Percentiles rank a stretch among this genome's conserved stretches.
Evolutionary conservation across 2,329 filamentous ascomycete genomes (phyloP).

Genomic region (Graphilbum sp.): DNA sequence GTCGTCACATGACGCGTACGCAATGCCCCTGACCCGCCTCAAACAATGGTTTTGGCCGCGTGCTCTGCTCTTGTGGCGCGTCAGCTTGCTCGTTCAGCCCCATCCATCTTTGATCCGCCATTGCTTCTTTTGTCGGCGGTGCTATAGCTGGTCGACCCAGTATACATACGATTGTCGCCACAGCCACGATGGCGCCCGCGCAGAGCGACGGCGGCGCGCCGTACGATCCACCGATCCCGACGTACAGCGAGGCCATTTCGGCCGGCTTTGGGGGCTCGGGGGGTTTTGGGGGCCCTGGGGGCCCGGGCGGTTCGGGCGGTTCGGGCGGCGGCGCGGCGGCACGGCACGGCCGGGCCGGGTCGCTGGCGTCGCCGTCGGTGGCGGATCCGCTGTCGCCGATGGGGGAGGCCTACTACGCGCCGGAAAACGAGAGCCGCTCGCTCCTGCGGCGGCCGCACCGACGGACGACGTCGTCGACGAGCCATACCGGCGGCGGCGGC

Average conservation of each 20-base stretch:
- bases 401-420: slow-evolving; percentile 46
- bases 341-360: slow-evolving; percentile 3
- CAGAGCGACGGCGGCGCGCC: slow-evolving; percentile 23
- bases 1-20: too few relatives aligned
- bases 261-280: too few relatives aligned
- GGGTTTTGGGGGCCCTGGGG: too few relatives aligned
- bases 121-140: too few relatives aligned
- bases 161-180: too few relatives aligned
- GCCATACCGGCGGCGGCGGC: slow-evolving; percentile 11
- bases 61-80: too few relatives aligned
- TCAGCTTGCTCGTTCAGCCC: too few relatives aligned
- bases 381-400: slow-evolving; percentile 37
- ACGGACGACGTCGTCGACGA: slow-evolving; percentile 19
- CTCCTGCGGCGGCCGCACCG: slow-evolving; percentile 42
- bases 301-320: too few relatives aligned
- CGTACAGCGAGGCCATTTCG: slow-evolving; percentile 66
- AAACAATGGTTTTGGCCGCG: too few relatives aligned
- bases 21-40: too few relatives aligned
- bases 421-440: slow-evolving; percentile 60
- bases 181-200: slow-evolving; percentile 1
- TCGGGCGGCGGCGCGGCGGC: slow-evolving; percentile 30
- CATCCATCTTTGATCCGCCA: too few relatives aligned
- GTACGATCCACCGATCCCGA: slow-evolving; percentile 58
- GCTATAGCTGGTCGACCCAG: too few relatives aligned
- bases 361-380: slow-evolving; percentile 3